Conservation (phyloP, 202 grass and related monocot genomes). For the Schoenoplectus tabernaemontani region DNA sequence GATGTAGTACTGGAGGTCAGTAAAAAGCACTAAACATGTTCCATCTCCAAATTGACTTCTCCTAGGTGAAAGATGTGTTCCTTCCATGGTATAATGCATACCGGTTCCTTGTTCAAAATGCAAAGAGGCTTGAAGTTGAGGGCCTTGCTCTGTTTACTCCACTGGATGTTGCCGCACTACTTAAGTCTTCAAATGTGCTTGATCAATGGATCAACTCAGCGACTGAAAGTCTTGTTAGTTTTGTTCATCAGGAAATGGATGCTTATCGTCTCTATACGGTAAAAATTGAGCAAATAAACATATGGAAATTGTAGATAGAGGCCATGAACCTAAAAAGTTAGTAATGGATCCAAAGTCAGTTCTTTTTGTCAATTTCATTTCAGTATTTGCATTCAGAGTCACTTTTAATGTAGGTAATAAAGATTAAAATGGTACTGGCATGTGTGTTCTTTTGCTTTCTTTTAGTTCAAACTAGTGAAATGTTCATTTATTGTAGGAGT, state of each 20-base stretch:
- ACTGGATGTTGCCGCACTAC: conserved; percentile 45
- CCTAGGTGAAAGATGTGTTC: conserved; percentile 98
- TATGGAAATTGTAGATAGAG: not conserved
- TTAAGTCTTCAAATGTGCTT: conserved; percentile 82
- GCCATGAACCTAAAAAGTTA: not conserved
- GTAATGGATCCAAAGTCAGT: not conserved
- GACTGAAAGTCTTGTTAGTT: conserved; percentile 91
- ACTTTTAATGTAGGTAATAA: not conserved
- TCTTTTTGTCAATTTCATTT: no score
- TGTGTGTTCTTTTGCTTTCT: not conserved
- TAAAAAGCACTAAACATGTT: conserved; percentile 23
- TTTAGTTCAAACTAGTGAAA: not conserved
- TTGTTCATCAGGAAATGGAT: conserved; percentile 97
- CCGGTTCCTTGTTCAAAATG: conserved; percentile 96
- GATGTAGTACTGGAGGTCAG: not conserved
- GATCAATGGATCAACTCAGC: conserved; percentile 99
- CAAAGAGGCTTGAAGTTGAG: conserved; percentile 95
- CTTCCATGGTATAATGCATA: conserved; percentile 99
- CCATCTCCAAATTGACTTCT: conserved; percentile 12
- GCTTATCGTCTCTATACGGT: conserved; percentile 95
- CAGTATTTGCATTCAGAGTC: not conserved
- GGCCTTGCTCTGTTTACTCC: conserved; percentile 57
- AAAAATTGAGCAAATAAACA: not conserved
- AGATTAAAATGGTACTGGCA: not conserved
- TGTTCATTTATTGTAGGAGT: not conserved